These are phyloP conservation scores for Fusarium oligoseptatum DNA, from an alignment of 2,329 filamentous ascomycete species.

Conservation along the genomic window DNA sequence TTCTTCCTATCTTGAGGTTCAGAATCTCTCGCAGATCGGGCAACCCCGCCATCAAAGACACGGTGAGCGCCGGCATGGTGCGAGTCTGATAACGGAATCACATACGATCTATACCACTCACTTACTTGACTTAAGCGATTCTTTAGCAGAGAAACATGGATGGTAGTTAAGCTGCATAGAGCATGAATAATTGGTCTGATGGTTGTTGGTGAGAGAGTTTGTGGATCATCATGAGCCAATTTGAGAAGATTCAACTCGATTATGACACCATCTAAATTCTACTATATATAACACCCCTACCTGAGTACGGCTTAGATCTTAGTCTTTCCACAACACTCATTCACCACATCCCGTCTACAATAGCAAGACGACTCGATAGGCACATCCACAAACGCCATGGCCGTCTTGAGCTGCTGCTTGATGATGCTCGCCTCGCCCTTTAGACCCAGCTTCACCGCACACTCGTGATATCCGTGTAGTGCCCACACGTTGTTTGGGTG, in stretches of 20 bases:
- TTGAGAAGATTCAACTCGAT: not conserved
- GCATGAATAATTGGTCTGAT: not conserved
- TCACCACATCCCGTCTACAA: conserved; percentile 34
- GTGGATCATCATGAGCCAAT: not conserved
- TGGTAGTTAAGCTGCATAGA: not conserved
- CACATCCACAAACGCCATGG: conserved; percentile 70
- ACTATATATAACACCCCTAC: not conserved
- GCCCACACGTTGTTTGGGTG: conserved; percentile 82
- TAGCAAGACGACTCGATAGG: conserved; percentile 56
- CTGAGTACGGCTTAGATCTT: not conserved
- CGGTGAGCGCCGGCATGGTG: not conserved
- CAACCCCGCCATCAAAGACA: not conserved
- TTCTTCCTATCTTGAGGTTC: not conserved
- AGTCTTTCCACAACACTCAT: conserved; percentile 21
- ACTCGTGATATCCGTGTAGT: conserved; percentile 78
- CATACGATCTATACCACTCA: not conserved
- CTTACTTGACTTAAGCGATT: not conserved
- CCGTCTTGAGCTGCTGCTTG: conserved; percentile 62
- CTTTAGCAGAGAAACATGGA: not conserved
- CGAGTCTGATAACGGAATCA: not conserved
- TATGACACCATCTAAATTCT: not conserved
- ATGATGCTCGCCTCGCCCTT: conserved; percentile 52
- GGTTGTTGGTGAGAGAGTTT: not conserved
- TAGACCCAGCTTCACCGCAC: conserved; percentile 65
- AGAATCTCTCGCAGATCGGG: no score